These are phyloP conservation scores for Calonectria pauciramosa DNA, from an alignment of 2,329 filamentous ascomycete genomes.

Conservation along the genomic window DNA sequence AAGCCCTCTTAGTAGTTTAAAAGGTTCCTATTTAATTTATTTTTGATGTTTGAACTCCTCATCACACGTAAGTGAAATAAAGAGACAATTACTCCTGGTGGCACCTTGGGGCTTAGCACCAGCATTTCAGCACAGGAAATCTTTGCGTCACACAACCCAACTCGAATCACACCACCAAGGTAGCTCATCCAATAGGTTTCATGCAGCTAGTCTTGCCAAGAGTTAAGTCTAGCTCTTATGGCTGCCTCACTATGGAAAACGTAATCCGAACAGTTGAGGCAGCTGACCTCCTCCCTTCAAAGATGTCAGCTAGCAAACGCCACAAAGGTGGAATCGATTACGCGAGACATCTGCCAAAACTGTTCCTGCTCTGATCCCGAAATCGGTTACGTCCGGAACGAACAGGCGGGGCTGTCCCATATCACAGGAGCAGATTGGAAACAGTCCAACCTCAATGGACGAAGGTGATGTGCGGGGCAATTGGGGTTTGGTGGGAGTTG, in stretches of 20 bases:
- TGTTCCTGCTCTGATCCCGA: constrained; percentile 7
- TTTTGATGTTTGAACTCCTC: too few relatives aligned
- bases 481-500: not conserved
- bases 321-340: constrained; percentile 10
- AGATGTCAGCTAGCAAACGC: not conserved
- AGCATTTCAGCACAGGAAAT: too few relatives aligned
- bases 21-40: too few relatives aligned
- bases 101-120: not conserved
- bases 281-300: not conserved
- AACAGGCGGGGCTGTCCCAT: not conserved
- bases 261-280: not conserved
- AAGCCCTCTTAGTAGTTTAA: not conserved
- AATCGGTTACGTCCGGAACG: not conserved
- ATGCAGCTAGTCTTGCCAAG: not conserved
- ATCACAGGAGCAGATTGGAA: constrained; percentile 15
- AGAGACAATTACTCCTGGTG: too few relatives aligned
- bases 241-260: constrained; percentile 14
- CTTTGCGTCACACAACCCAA: too few relatives aligned
- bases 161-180: too few relatives aligned
- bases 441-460: not conserved
- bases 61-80: too few relatives aligned
- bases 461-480: constrained; percentile 11
- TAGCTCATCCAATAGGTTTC: not conserved
- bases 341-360: constrained; percentile 7
- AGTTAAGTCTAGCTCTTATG: not conserved